Evolutionary conservation across 192 early-diverging fungal species (phyloP).

Genomic region (Podila minutissima): DNA sequence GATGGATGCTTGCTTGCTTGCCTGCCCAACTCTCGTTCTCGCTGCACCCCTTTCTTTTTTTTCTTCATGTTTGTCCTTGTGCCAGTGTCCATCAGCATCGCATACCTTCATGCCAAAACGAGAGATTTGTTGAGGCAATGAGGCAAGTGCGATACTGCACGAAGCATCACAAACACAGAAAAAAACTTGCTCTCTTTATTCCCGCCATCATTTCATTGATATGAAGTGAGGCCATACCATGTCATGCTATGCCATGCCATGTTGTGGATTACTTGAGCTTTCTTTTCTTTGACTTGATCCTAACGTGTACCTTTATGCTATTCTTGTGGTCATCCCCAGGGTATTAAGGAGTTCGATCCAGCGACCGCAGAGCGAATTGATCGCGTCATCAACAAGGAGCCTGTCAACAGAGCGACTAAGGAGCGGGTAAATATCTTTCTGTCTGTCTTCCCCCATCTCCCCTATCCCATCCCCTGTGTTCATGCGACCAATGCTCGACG

Average conservation of each 20-base stretch:
- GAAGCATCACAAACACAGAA: neutral
- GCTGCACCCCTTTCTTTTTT: neutral
- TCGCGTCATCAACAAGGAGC: constrained; percentile 47
- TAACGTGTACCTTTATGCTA: neutral
- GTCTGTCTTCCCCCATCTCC: neutral
- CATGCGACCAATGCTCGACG: no score
- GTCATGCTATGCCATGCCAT: no score
- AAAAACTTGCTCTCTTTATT: neutral
- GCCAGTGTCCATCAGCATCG: neutral
- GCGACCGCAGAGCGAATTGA: constrained; percentile 44
- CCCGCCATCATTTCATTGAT: no score
- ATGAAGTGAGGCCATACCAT: no score
- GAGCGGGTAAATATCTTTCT: constrained; percentile 20
- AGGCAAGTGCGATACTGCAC: neutral
- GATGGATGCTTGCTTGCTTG: no score
- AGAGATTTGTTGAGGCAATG: neutral
- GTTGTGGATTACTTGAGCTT: neutral
- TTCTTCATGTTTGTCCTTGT: no score
- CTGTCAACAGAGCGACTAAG: constrained; percentile 27
- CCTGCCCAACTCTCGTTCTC: neutral
- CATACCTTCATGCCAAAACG: constrained; percentile 3
- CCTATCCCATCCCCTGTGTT: neutral
- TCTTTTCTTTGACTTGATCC: neutral
- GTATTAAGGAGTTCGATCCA: constrained; percentile 34
- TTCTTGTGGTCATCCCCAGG: constrained; percentile 5